These are phyloP conservation scores for Umbelopsis sp. DNA, from an alignment of 371 early-diverging fungal species.

Conservation along the genomic window DNA sequence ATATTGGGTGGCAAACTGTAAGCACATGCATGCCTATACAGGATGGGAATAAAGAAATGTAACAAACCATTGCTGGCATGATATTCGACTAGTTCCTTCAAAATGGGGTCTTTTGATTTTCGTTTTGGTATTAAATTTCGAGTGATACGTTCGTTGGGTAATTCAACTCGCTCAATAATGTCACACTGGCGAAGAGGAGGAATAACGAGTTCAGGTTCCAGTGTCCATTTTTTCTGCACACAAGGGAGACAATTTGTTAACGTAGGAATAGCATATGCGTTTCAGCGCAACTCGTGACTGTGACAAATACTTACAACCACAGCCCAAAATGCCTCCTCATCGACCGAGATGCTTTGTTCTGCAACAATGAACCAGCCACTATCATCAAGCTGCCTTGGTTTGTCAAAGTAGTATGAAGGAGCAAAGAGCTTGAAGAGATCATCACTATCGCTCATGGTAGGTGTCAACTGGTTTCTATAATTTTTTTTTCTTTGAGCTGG, in stretches of 20 bases:
- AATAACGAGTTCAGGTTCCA: constrained; percentile 67
- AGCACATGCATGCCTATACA: no score
- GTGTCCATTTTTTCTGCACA: constrained; percentile 66
- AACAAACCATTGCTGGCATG: constrained; percentile 2
- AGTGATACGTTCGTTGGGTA: constrained; percentile 21
- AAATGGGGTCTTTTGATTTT: constrained; percentile 52
- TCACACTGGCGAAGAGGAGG: constrained; percentile 70
- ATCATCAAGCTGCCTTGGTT: constrained; percentile 12
- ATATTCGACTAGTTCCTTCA: constrained; percentile 47
- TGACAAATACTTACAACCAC: constrained; percentile 37
- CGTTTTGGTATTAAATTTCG: constrained; percentile 70
- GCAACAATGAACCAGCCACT: constrained; percentile 35
- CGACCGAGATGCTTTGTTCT: constrained; percentile 39
- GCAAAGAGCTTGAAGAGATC: constrained; percentile 39
- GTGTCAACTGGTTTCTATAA: neutral
- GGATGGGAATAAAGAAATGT: neutral
- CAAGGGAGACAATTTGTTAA: neutral
- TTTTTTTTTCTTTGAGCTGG: no score
- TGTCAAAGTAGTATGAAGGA: constrained; percentile 35
- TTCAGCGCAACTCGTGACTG: neutral
- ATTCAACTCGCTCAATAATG: constrained; percentile 35
- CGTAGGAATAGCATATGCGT: neutral
- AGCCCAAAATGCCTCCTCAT: constrained; percentile 38
- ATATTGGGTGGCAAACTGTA: neutral
- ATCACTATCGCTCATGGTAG: constrained; percentile 19